phyloP scores from a whole-genome alignment of 495 filamentous ascomycete species.

The Hypoxylon crocopeplum region DNA sequence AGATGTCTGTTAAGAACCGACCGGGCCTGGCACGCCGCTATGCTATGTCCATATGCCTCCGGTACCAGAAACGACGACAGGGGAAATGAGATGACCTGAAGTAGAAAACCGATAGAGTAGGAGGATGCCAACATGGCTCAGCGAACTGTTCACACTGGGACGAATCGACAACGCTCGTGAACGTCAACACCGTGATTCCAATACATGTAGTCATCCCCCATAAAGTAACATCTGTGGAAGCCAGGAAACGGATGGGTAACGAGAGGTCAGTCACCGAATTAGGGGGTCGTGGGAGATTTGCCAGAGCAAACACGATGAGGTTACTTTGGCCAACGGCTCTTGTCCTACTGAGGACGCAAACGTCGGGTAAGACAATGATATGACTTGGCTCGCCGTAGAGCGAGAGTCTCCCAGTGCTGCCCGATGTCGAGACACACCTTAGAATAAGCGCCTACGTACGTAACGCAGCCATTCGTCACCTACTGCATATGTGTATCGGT shows the following conservation, averaged over 20 bases:
- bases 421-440: slow-evolving; percentile 26
- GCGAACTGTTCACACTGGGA: too few relatives aligned
- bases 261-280: slow-evolving; percentile 1
- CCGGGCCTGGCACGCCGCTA: too few relatives aligned
- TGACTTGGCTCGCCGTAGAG: slow-evolving; percentile 25
- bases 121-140: too few relatives aligned
- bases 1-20: background rate
- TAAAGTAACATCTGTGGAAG: too few relatives aligned
- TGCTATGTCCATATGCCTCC: background rate
- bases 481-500: slow-evolving; percentile 27
- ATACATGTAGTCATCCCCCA: too few relatives aligned
- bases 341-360: slow-evolving; percentile 36
- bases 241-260: slow-evolving; percentile 22
- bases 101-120: too few relatives aligned
- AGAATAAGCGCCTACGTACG: slow-evolving; percentile 21
- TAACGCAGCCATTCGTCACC: slow-evolving; percentile 36
- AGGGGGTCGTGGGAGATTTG: slow-evolving; percentile 10
- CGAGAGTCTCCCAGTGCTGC: slow-evolving; percentile 14
- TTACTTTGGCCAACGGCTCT: slow-evolving; percentile 37
- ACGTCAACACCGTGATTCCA: too few relatives aligned
- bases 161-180: background rate
- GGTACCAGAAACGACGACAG: too few relatives aligned
- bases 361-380: slow-evolving; percentile 36
- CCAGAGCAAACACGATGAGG: slow-evolving; percentile 32
- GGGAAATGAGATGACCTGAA: too few relatives aligned